Evolutionary conservation across 768 basidiomycete genomes (phyloP), one percentile per base, ranked within the genome.

Genomic region (Russula griseocarnosa): DNA sequence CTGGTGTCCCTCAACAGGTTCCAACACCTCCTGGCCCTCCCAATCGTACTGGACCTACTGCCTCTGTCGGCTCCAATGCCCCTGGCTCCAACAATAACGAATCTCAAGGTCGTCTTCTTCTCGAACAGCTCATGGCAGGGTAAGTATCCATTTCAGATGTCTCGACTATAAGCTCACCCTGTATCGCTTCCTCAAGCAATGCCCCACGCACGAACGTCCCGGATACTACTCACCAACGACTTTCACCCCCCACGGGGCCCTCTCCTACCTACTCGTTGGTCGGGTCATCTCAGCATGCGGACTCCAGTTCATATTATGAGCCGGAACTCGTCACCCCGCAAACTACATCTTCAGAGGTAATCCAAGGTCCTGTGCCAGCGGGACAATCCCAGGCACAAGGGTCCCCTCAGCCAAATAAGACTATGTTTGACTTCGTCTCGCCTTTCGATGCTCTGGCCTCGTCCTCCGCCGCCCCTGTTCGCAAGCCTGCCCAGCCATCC

Each of bases 91-190:
- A 80, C 65, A 72, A 13, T 63, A 83, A 80, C 69, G 87, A 90
- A 66, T 74, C 82, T 0, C 87, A 89, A 72, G 86, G 86, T 62
- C 90, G 91, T 76, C 78, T 85, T 65, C 73, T 92, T 68, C 75
- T 93, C 65, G 90, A 93, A 68, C 88, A 91, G 71, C 77, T 93
- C 64, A 89, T 93, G 85, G 79, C 85, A 61, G 86, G 88, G 90
- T 92, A 72, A 76, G 61, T 67, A 62, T 62, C 68, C 61, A 54
- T 36, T 54, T 62, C 18, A n/a, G 16, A 4, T 24, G 7, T 42
- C n/a, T 38, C 40, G 52, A n/a, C 18, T 40, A 26, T 44, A 40
- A 30, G 47, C 50, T 64, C 42, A 60, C 28, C 32, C 28, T 42
- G 30, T 55, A 47, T 28, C 34, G 0, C 38, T 53, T 28, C 22